Base-by-base conservation (phyloP, 23 red algal genomes). In the Gracilaria vermiculophylla region DNA sequence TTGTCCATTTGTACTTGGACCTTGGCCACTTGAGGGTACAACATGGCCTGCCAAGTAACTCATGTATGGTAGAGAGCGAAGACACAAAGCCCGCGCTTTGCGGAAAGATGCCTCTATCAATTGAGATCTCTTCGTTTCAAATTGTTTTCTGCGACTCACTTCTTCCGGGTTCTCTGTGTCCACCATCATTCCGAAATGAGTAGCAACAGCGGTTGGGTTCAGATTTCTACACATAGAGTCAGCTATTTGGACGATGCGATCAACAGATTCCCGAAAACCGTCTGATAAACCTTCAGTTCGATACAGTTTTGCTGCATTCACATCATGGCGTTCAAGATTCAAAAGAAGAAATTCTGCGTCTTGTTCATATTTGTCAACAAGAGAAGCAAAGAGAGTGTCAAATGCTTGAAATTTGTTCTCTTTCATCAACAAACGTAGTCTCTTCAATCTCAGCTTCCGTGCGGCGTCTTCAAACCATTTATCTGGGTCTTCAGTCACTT, bases 111-210 rank as follows among this genome's bases (percentile, higher is more conserved):
- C 80, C 27, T 83, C 79, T 47, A 93, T 76, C 14, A 93, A 42
- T 29, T 83, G 73, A 3, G 39, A 21, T 23, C 54, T 43, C 28
- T 79, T 93, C 70, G 34, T 65, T 42, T 93, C 90, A 54, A 85
- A 85, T 66, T 64, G 66, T 43, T 93, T 86, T 53, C 90, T 39
- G 24, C 75, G 49, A 53, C 54, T 70, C 17, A 61, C 69, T 39
- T 76, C 79, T 20, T 48, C 41, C 10, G 50, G 39, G 19, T 80
- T 62, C 31, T 92, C 88, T 14, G 88, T 61, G 76, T 85, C 81
- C 35, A 85, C 76, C 57, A 76, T 74, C 69, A 78, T 76, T 16
- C 90, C 90, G 58, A 93, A 93, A 58, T 93, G 79, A 49, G 90
- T 41, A 14, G 90, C 90, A 48, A 85, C 39, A 17, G 80, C 79